These are phyloP conservation scores for Verticillium klebahnii DNA, from an alignment of 2,329 filamentous ascomycete species.

Conservation along the genomic window DNA sequence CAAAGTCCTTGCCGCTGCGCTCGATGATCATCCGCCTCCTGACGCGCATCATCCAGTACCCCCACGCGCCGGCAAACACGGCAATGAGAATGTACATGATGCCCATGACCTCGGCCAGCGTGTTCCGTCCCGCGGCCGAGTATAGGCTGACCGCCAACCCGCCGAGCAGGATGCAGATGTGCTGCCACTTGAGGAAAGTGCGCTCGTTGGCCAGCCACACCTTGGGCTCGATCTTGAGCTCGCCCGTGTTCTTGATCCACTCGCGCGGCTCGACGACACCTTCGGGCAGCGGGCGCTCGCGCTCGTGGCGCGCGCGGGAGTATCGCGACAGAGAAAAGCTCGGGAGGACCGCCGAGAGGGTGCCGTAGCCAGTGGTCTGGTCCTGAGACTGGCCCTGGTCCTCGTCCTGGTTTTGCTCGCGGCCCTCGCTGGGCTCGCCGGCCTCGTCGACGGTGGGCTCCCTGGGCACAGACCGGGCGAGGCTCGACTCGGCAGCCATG, in stretches of 20 bases:
- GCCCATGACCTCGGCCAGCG: slow-evolving; percentile 73
- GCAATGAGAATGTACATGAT: slow-evolving; percentile 79
- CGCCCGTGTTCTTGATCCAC: slow-evolving; percentile 93
- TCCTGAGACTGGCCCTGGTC: slow-evolving; percentile 26
- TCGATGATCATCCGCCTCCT: slow-evolving; percentile 75
- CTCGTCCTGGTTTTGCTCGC: slow-evolving; percentile 5
- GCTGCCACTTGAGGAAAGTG: slow-evolving; percentile 98
- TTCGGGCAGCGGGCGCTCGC: slow-evolving; percentile 61
- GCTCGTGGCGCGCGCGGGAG: slow-evolving; percentile 51
- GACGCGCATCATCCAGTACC: slow-evolving; percentile 75
- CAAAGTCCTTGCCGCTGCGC: slow-evolving; percentile 88
- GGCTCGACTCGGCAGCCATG: slow-evolving; percentile 41
- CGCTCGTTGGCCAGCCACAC: slow-evolving; percentile 98
- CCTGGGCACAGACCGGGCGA: slow-evolving; percentile 20
- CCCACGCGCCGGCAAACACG: slow-evolving; percentile 80
- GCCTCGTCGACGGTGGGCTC: slow-evolving; percentile 7
- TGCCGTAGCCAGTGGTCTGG: slow-evolving; percentile 39
- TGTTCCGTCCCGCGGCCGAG: slow-evolving; percentile 78
- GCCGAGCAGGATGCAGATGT: slow-evolving; percentile 84
- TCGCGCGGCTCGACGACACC: slow-evolving; percentile 80
- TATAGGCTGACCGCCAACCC: slow-evolving; percentile 80
- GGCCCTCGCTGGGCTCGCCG: slow-evolving; percentile 19
- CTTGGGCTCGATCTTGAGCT: slow-evolving; percentile 91
- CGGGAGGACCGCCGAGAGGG: slow-evolving; percentile 71
- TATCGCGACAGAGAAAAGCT: slow-evolving; percentile 80